Conservation (phyloP, 768 basidiomycete species). For the Suillus spraguei region DNA sequence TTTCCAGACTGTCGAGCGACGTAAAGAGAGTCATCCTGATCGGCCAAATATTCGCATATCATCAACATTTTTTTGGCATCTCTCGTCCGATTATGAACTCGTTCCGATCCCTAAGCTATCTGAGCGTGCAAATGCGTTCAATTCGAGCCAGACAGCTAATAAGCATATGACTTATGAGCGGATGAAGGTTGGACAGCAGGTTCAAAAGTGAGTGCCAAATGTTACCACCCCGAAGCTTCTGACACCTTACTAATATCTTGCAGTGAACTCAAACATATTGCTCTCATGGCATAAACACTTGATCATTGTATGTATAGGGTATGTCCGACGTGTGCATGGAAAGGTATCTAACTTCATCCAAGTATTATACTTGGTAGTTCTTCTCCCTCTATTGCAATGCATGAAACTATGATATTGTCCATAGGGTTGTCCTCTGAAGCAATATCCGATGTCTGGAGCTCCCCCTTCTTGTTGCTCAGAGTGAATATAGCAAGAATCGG, state of each 20-base stretch:
- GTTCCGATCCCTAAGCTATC: slow-evolving; percentile 58
- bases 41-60: slow-evolving; percentile 96
- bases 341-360: neutral
- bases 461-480: neutral
- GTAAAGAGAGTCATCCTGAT: slow-evolving; percentile 58
- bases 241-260: slow-evolving; percentile 16
- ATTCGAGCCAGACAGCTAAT: slow-evolving; percentile 34
- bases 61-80: slow-evolving; percentile 95
- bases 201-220: slow-evolving; percentile 62
- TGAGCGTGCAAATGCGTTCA: slow-evolving; percentile 46
- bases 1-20: slow-evolving; percentile 60
- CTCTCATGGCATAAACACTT: slow-evolving; percentile 64
- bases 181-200: slow-evolving; percentile 90
- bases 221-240: neutral
- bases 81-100: slow-evolving; percentile 85
- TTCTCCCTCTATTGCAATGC: neutral
- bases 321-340: neutral
- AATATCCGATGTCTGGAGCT: slow-evolving; percentile 4
- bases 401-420: slow-evolving; percentile 4
- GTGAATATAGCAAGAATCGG: no score
- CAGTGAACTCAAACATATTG: slow-evolving; percentile 83
- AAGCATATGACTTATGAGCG: slow-evolving; percentile 51
- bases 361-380: neutral
- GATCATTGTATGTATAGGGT: neutral
- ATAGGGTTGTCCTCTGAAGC: neutral